phyloP scores from a whole-genome alignment of 2,329 filamentous ascomycete species.

The Seiridium unicorne region DNA sequence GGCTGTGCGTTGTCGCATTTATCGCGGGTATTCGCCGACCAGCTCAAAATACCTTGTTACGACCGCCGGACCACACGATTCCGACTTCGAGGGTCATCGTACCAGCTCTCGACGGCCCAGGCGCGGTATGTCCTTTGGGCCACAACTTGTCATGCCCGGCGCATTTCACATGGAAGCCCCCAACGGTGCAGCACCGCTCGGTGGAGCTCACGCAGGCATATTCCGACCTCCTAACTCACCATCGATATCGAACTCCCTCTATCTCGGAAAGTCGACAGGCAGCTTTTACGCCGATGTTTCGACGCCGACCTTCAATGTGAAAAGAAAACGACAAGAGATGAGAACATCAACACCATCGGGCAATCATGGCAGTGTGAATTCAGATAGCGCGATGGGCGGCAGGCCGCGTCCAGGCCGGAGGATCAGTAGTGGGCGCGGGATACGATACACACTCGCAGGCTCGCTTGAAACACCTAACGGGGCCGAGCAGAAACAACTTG shows the following conservation, averaged over 20 bases:
- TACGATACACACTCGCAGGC: conserved; percentile 50
- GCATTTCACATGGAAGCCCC: conserved; percentile 30
- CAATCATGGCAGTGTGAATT: conserved; percentile 29
- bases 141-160: conserved; percentile 31
- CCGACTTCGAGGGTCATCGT: background rate
- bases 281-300: conserved; percentile 36
- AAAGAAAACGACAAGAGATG: conserved; percentile 34
- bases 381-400: conserved; percentile 25
- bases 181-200: conserved; percentile 19
- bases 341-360: conserved; percentile 31
- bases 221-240: conserved; percentile 46
- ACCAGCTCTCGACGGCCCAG: background rate
- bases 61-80: background rate
- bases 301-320: conserved; percentile 32
- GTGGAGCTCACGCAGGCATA: conserved; percentile 41
- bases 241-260: conserved; percentile 34
- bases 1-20: too few relatives aligned
- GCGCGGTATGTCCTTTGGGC: conserved; percentile 26
- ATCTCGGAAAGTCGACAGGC: conserved; percentile 36
- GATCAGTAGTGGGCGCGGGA: conserved; percentile 18
- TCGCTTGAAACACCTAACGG: conserved; percentile 50
- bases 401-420: conserved; percentile 14
- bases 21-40: too few relatives aligned
- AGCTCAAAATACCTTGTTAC: too few relatives aligned
- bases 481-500: conserved; percentile 24